phyloP scores from a whole-genome alignment of 1,284 basidiomycete species.

The Trametes hirsuta region DNA sequence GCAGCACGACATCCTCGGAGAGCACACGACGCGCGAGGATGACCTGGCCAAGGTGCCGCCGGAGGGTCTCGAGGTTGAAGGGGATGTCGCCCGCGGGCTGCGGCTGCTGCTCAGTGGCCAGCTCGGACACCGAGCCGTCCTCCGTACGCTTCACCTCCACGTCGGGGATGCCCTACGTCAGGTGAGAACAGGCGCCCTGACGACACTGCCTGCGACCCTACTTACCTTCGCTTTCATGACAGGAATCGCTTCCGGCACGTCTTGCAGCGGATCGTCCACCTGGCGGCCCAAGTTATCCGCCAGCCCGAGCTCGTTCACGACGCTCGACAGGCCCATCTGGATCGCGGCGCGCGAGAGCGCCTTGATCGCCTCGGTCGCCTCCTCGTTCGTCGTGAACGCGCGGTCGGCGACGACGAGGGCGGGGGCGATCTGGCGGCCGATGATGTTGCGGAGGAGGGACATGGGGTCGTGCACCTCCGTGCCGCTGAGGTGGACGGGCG shows the following conservation, averaged over 20 bases:
- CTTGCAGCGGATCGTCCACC: conserved; percentile 46
- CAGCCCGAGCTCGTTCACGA: conserved; percentile 61
- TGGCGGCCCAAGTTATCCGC: conserved; percentile 49
- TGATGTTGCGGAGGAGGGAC: conserved; percentile 50
- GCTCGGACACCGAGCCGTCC: conserved; percentile 21
- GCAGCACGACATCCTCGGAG: conserved; percentile 66
- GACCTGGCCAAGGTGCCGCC: conserved; percentile 67
- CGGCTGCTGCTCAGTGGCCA: conserved; percentile 28
- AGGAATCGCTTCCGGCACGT: conserved; percentile 62
- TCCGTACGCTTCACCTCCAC: conserved; percentile 27
- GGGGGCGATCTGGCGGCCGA: conserved; percentile 54
- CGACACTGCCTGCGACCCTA: background rate
- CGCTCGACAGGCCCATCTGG: conserved; percentile 49
- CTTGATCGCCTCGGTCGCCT: conserved; percentile 58
- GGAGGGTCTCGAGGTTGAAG: conserved; percentile 73
- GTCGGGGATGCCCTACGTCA: background rate
- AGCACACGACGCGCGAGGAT: conserved; percentile 65
- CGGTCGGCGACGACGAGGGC: conserved; percentile 59
- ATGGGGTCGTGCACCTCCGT: conserved; percentile 36
- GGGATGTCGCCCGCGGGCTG: conserved; percentile 49
- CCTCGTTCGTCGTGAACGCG: conserved; percentile 54
- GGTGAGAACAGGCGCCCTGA: background rate
- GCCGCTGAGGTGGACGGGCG: conserved; percentile 17
- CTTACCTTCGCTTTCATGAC: conserved; percentile 43
- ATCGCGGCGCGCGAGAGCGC: conserved; percentile 63